Conservation (phyloP, 306 rosid species). For the Prunus persica region Prunus_persica_NCBIv2 NC_034014.1:6225001-6225500, state of each 20-base stretch:
- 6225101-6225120: no score
- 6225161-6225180: background rate
- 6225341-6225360: slow-evolving; percentile 25
- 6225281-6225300: slow-evolving; percentile 16
- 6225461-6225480: slow-evolving; percentile 13
- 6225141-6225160: no score
- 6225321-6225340: slow-evolving; percentile 45
- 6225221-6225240: background rate
- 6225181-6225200: background rate
- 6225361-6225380: background rate
- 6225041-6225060: no score
- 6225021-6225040: rapidly evolving
- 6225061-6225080: no score
- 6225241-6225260: slow-evolving; percentile 4
- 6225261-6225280: slow-evolving; percentile 7
- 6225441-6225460: no score
- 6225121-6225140: no score
- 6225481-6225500: slow-evolving; percentile 20
- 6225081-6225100: no score
- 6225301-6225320: slow-evolving; percentile 33
- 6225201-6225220: background rate
- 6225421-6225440: slow-evolving; percentile 1
- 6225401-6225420: slow-evolving; percentile 19
- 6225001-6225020: rapidly evolving
- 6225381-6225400: background rate